Evolutionary conservation across 768 basidiomycete genomes (phyloP), one percentile per base, ranked within the genome.

Genomic region (Phaeotremella skinneri): DNA sequence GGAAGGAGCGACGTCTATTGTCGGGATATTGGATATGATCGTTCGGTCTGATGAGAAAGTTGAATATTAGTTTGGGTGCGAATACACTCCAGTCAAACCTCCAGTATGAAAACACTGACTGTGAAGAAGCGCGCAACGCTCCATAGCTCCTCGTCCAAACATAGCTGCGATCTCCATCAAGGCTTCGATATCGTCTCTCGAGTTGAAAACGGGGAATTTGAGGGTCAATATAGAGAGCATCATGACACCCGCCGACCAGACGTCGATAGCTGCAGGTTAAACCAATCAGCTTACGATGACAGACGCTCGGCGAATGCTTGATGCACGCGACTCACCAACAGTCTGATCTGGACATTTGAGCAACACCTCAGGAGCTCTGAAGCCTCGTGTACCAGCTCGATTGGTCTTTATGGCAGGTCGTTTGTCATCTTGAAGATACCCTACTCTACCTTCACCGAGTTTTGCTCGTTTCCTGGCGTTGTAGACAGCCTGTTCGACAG

Each of bases 201-300:
- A 91, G 66, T 91, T 88, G 79, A 98, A 92, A 27, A 97, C 78
- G 1, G 96, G 96, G 71, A 97, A 99, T 66, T 94, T 96, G 43
- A 85, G 83, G 0, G 87, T 87, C 32, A 99, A 81, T 79, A 97
- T 93, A 79, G 93, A 93, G 4, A 98, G 82, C 0, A 99, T 78
- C 53, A 97, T 96, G 69, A 87, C 86, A 0, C 96, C 96, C 5
- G 85, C 90, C 0, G 93, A 87, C 96, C 96, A 99, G 47, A 98
- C 84, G 67, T 99, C 96, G 72, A 98, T 87, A 1, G 94, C 96
- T 99, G 72, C n/a, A n/a, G n/a, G n/a, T 39, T 47, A 16, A 31
- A 16, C 27, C 11, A 52, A 29, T 21, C 7, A 27, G 26, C 7
- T 67, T 49, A 58, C n/a, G 27, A n/a, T 39, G 26, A 57, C 37